These are phyloP conservation scores for Teunomyces barrocoloradensis DNA, from an alignment of 805 yeast species.

Conservation along the genomic window DNA sequence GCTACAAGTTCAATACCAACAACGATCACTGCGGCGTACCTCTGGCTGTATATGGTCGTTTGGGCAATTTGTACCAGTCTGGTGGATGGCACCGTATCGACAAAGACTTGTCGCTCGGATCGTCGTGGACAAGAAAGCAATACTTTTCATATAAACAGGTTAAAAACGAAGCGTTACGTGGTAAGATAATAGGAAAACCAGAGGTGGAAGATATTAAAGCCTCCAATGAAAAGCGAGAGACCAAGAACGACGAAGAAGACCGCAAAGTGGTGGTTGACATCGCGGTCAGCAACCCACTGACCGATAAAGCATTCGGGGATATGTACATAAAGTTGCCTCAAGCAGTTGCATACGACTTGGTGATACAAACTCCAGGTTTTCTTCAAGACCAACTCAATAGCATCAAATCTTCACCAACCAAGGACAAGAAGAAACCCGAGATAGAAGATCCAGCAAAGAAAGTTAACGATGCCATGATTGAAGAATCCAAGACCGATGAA, in stretches of 20 bases:
- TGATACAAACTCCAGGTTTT: slow-evolving; percentile 20
- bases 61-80: slow-evolving; percentile 19
- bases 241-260: not conserved
- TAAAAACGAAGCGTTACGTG: slow-evolving; percentile 18
- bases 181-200: slow-evolving; percentile 4
- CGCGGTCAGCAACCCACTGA: slow-evolving; percentile 35
- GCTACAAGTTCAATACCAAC: slow-evolving; percentile 24
- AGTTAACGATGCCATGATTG: not conserved
- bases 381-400: slow-evolving; percentile 29
- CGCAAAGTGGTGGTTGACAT: slow-evolving; percentile 37
- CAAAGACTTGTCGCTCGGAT: slow-evolving; percentile 47
- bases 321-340: slow-evolving; percentile 17
- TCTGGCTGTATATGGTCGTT: slow-evolving; percentile 16
- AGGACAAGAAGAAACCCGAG: not conserved
- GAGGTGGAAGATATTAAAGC: not conserved
- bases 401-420: slow-evolving; percentile 7
- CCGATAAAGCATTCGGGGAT: slow-evolving; percentile 37
- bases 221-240: not conserved
- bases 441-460: not conserved
- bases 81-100: slow-evolving; percentile 43
- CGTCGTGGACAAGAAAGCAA: slow-evolving; percentile 41
- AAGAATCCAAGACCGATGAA: slow-evolving; percentile 5
- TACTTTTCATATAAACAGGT: slow-evolving; percentile 36
- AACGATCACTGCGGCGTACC: slow-evolving; percentile 28
- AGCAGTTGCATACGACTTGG: not conserved